A percentile compares a stretch with the other conserved stretches of the same genome.
Evolutionary conservation across 805 yeast species (phyloP).

Genomic region (Cyberlindnera euphorbiae): DNA sequence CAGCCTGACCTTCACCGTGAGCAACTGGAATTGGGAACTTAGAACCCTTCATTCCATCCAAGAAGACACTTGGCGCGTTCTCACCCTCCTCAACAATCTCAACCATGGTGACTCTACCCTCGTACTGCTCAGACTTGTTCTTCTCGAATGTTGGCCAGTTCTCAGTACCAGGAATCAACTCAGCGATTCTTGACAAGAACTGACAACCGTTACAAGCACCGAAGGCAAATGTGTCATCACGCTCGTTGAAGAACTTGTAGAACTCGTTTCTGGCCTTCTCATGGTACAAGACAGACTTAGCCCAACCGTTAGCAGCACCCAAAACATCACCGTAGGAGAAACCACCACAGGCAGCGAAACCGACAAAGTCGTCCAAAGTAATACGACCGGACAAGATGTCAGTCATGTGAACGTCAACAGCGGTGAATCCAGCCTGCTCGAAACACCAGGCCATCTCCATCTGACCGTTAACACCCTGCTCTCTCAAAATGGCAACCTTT

Average conservation of each 20-base stretch:
- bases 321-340: conserved; percentile 98
- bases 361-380: conserved; percentile 73
- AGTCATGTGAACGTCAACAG: conserved; percentile 96
- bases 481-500: conserved; percentile 92
- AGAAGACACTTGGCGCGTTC: conserved; percentile 54
- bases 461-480: conserved; percentile 98
- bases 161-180: conserved; percentile 87
- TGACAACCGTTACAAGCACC: conserved; percentile 99
- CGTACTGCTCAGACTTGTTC: conserved; percentile 90
- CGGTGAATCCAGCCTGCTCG: conserved; percentile 88
- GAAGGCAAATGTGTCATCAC: conserved; percentile 90
- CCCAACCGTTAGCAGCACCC: conserved; percentile 99
- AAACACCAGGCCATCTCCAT: conserved; percentile 98
- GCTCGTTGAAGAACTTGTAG: conserved; percentile 71
- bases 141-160: conserved; percentile 95
- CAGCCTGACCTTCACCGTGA: conserved; percentile 96
- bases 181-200: conserved; percentile 81
- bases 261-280: conserved; percentile 74
- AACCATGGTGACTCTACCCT: conserved; percentile 89
- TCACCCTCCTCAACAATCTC: conserved; percentile 61
- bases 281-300: conserved; percentile 87
- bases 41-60: conserved; percentile 90
- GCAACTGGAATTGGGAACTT: conserved; percentile 95
- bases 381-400: conserved; percentile 76
- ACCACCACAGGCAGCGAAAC: conserved; percentile 98